Percentiles rank a stretch among this genome's conserved stretches.
Evolutionary conservation across 306 rosid species (phyloP).

Genomic region (Bauhinia variegata): DNA sequence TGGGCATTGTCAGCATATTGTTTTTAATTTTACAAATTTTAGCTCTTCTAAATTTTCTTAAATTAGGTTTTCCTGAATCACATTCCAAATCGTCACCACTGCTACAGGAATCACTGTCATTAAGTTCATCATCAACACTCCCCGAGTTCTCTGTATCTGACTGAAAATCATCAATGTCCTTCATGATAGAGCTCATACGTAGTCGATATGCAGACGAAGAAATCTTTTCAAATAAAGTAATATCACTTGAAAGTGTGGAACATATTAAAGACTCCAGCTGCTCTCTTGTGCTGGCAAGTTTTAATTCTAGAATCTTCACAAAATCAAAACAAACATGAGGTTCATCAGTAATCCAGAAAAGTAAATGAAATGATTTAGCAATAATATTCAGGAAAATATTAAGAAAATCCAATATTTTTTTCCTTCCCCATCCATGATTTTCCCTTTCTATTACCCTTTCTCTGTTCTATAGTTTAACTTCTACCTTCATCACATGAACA

Average conservation of each 20-base stretch:
- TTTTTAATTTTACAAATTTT: slow-evolving; percentile 42
- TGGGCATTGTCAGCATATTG: slow-evolving; percentile 43
- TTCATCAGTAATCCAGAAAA: slow-evolving; percentile 28
- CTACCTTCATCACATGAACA: slow-evolving; percentile 12
- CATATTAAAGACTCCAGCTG: slow-evolving; percentile 75
- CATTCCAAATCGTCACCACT: slow-evolving; percentile 67
- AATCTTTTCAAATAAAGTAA: slow-evolving; percentile 91
- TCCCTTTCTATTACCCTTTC: not conserved
- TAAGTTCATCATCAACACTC: slow-evolving; percentile 70
- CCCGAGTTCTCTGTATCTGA: slow-evolving; percentile 89
- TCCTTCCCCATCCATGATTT: not conserved
- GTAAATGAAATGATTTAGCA: slow-evolving; percentile 1
- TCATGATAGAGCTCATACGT: slow-evolving; percentile 58
- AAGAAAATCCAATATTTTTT: slow-evolving; percentile 10
- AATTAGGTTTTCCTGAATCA: slow-evolving; percentile 48
- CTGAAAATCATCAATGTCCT: slow-evolving; percentile 63
- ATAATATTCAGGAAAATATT: not conserved
- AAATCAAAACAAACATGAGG: slow-evolving; percentile 46
- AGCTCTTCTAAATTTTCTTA: slow-evolving; percentile 40
- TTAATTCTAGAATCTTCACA: slow-evolving; percentile 74
- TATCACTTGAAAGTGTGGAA: slow-evolving; percentile 86
- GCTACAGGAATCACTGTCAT: slow-evolving; percentile 51
- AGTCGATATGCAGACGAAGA: slow-evolving; percentile 85
- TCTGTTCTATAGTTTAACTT: slow-evolving; percentile 8
- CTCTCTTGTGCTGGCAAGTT: slow-evolving; percentile 62